These are phyloP conservation scores for Podaxis sp. DNA, from an alignment of 768 basidiomycete genomes.

Conservation along the genomic window DNA sequence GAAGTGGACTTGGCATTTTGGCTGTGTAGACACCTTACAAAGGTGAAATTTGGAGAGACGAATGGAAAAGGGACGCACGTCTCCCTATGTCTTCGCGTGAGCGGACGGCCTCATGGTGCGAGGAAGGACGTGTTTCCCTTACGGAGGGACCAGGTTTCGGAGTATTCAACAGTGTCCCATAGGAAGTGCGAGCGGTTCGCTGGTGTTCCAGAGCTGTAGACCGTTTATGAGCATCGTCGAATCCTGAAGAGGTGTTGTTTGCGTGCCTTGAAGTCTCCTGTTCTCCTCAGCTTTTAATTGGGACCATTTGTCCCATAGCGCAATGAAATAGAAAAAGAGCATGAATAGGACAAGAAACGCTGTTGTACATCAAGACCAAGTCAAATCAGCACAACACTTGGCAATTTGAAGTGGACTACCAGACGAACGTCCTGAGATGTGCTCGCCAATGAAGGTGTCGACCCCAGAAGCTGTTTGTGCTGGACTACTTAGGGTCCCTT, in stretches of 20 bases:
- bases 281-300: conserved; percentile 17
- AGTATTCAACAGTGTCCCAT: neutral
- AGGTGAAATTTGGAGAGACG: neutral
- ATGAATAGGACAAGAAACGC: conserved; percentile 23
- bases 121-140: neutral
- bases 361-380: neutral
- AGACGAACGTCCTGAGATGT: neutral
- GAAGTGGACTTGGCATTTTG: neutral
- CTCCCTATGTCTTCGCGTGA: neutral
- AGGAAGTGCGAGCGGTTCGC: neutral
- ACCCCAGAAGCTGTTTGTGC: neutral
- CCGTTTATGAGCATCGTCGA: neutral
- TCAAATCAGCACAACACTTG: neutral
- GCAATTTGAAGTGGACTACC: neutral
- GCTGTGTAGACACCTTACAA: neutral
- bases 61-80: neutral
- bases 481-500: neutral
- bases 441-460: neutral
- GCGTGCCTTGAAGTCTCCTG: neutral
- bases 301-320: conserved; percentile 35
- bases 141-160: neutral
- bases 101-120: neutral
- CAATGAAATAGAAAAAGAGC: conserved; percentile 29
- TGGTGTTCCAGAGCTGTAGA: neutral
- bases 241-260: neutral